Conservation (phyloP, 2,329 filamentous ascomycete species). For the Westerdykella sp. region DNA sequence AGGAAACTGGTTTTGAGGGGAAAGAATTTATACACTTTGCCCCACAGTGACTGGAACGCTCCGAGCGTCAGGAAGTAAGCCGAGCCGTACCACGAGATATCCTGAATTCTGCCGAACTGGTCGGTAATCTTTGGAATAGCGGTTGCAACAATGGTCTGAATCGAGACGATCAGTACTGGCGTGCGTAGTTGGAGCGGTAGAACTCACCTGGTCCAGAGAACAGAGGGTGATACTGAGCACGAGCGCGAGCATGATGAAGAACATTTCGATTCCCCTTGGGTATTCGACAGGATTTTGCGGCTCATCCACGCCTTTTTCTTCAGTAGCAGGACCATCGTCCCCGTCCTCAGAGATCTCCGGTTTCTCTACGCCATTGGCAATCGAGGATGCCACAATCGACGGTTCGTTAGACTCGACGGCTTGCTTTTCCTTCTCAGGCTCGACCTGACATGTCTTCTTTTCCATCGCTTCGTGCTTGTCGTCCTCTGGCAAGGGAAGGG, state of each 20-base stretch:
- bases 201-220: slow-evolving; percentile 6
- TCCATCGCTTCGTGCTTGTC: no score
- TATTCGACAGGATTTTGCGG: slow-evolving; percentile 7
- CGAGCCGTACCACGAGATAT: slow-evolving; percentile 21
- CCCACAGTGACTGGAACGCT: slow-evolving; percentile 42
- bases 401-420: slow-evolving; percentile 1
- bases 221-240: slow-evolving; percentile 12
- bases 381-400: slow-evolving; percentile 5
- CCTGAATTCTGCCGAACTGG: slow-evolving; percentile 16
- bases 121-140: slow-evolving; percentile 27
- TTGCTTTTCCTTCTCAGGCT: no score
- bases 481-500: no score
- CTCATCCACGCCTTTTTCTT: neutral
- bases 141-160: slow-evolving; percentile 28
- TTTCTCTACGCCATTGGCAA: slow-evolving; percentile 5
- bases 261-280: slow-evolving; percentile 12
- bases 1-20: slow-evolving; percentile 36
- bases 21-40: slow-evolving; percentile 45
- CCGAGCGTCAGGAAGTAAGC: slow-evolving; percentile 42
- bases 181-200: slow-evolving; percentile 1
- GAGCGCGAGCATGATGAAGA: slow-evolving; percentile 16
- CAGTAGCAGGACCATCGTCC: slow-evolving; percentile 3
- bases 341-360: slow-evolving; percentile 1
- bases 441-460: no score
- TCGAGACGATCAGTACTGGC: slow-evolving; percentile 4